A percentile compares a stretch with the other conserved stretches of the same genome.
These are phyloP conservation scores for Hydnomerulius pinastri DNA, from an alignment of 768 basidiomycete genomes.

Conservation along the genomic window DNA sequence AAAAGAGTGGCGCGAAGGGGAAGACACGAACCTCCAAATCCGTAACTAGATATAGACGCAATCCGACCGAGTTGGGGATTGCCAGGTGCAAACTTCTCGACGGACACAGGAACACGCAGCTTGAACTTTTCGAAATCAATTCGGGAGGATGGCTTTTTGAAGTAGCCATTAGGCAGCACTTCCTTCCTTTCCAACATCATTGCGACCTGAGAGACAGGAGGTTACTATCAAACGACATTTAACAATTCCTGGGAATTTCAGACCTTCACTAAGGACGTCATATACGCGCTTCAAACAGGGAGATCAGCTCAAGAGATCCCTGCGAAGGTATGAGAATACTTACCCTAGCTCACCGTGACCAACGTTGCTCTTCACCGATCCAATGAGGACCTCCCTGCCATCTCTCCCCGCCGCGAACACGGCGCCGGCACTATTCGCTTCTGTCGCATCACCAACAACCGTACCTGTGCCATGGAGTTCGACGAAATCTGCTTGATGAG, in stretches of 20 bases:
- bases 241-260: too few species aligned
- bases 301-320: background rate
- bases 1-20: background rate
- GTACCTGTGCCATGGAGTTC: conserved; percentile 51
- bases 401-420: conserved; percentile 28
- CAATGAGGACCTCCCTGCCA: conserved; percentile 37
- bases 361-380: conserved; percentile 49
- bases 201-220: conserved; percentile 36
- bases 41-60: conserved; percentile 15
- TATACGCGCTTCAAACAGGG: conserved; percentile 33
- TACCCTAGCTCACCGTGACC: conserved; percentile 32
- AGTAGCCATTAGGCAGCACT: conserved; percentile 15
- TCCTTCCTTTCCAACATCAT: conserved; percentile 15
- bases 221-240: conserved; percentile 34
- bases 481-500: conserved; percentile 43
- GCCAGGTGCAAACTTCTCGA: conserved; percentile 5
- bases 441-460: conserved; percentile 44
- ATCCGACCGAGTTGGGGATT: conserved; percentile 9
- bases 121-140: conserved; percentile 18
- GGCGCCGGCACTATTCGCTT: conserved; percentile 45
- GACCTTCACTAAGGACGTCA: conserved; percentile 47
- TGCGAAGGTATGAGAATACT: conserved; percentile 26
- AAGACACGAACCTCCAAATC: conserved; percentile 11
- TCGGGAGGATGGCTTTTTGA: conserved; percentile 13
- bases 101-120: conserved; percentile 12